These are phyloP conservation scores for Stemphylium vesicarium DNA, from an alignment of 2,329 filamentous ascomycete genomes.

Conservation along the genomic window DNA sequence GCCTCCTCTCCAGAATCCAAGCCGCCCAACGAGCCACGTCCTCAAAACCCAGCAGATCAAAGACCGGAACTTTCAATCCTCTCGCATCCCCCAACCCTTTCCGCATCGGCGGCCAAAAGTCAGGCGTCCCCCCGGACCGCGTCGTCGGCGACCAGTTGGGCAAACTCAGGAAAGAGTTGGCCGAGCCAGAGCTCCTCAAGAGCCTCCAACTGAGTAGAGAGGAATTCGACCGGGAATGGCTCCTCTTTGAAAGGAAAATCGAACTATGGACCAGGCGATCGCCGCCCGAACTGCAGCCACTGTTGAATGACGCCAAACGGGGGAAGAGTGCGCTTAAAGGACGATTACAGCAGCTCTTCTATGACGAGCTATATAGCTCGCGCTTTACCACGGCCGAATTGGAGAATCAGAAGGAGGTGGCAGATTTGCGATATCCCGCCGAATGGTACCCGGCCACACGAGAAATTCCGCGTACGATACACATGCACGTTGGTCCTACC, in stretches of 20 bases:
- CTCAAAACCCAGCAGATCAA: not conserved
- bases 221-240: slow-evolving; percentile 39
- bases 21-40: slow-evolving; percentile 20
- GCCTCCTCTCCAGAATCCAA: slow-evolving; percentile 39
- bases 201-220: slow-evolving; percentile 33
- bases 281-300: slow-evolving; percentile 20
- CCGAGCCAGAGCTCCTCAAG: slow-evolving; percentile 28
- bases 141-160: slow-evolving; percentile 20
- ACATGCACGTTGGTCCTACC: slow-evolving; percentile 94
- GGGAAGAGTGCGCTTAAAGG: slow-evolving; percentile 45
- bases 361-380: slow-evolving; percentile 48
- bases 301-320: slow-evolving; percentile 20
- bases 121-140: not conserved
- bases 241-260: slow-evolving; percentile 30
- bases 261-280: slow-evolving; percentile 28
- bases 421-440: slow-evolving; percentile 85
- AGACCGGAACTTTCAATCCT: not conserved
- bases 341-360: slow-evolving; percentile 73
- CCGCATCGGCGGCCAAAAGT: not conserved
- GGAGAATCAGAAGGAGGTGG: slow-evolving; percentile 56
- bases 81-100: not conserved
- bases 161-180: slow-evolving; percentile 22
- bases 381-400: slow-evolving; percentile 47
- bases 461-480: slow-evolving; percentile 78
- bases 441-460: slow-evolving; percentile 93